phyloP scores from a whole-genome alignment of 768 basidiomycete species.

The Mycena capillaripes region DNA sequence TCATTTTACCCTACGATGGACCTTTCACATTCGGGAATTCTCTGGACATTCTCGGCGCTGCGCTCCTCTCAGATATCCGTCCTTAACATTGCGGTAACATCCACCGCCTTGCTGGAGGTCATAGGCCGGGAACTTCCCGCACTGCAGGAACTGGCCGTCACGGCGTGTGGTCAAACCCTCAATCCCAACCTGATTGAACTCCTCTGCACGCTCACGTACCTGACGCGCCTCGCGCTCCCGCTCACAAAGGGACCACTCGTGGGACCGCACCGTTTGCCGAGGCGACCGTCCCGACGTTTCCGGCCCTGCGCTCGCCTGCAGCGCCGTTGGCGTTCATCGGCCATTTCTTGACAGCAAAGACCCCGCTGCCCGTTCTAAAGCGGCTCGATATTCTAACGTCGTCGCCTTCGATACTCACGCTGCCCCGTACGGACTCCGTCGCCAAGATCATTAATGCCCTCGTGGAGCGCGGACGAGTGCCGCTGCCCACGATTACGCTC shows the following conservation, averaged over 20 bases:
- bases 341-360: background rate
- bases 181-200: background rate
- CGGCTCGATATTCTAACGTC: constrained; percentile 1
- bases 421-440: background rate
- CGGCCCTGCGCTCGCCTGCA: background rate
- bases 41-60: constrained; percentile 12
- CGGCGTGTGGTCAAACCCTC: background rate
- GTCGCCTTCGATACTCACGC: background rate
- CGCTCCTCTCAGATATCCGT: background rate
- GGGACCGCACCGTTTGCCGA: background rate
- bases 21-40: background rate
- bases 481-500: background rate
- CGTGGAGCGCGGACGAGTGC: background rate
- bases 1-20: constrained; percentile 6
- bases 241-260: background rate
- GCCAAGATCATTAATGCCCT: background rate
- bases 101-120: background rate
- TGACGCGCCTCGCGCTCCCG: background rate
- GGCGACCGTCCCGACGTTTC: background rate
- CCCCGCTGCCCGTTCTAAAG: background rate
- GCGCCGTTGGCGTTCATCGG: background rate
- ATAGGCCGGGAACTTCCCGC: constrained; percentile 1
- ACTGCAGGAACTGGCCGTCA: background rate
- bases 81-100: background rate
- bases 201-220: background rate